phyloP scores from a whole-genome alignment of 2,329 filamentous ascomycete genomes.

The Purpureocillium lavendulum region DNA sequence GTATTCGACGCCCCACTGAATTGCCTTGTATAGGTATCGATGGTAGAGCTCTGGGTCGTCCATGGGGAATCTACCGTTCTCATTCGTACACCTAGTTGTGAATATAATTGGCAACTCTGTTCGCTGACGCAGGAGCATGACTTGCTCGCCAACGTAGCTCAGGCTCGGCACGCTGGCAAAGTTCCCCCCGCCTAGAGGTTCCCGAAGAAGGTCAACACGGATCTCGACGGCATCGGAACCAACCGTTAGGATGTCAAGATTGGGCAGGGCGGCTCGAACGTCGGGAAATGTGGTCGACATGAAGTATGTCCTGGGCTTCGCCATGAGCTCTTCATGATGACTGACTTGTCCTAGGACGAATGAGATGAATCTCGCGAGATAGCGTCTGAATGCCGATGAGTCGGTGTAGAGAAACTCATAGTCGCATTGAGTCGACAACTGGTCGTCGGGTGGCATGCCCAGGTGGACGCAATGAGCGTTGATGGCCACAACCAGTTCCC shows the following conservation, averaged over 20 bases:
- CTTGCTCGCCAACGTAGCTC: constrained; percentile 77
- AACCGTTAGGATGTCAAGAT: constrained; percentile 80
- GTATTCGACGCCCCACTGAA: constrained; percentile 86
- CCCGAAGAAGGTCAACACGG: constrained; percentile 71
- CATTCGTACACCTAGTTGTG: constrained; percentile 71
- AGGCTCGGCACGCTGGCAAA: constrained; percentile 64
- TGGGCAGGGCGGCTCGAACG: constrained; percentile 72
- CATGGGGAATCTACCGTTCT: constrained; percentile 82
- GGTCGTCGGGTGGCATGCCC: constrained; percentile 58
- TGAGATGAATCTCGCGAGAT: constrained; percentile 70
- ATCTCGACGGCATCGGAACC: constrained; percentile 81
- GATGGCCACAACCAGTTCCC: constrained; percentile 55
- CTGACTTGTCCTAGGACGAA: constrained; percentile 73
- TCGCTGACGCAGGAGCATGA: constrained; percentile 75
- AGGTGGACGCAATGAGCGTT: constrained; percentile 69
- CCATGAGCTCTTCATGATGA: constrained; percentile 68
- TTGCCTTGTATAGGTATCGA: constrained; percentile 71
- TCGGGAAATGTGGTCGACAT: constrained; percentile 87
- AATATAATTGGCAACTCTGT: constrained; percentile 88
- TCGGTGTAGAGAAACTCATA: constrained; percentile 82
- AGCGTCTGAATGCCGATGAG: constrained; percentile 62
- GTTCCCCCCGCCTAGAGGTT: constrained; percentile 54
- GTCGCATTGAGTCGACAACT: constrained; percentile 62
- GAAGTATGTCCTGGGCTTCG: constrained; percentile 72
- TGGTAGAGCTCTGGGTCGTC: constrained; percentile 67